Percentiles rank a stretch among this genome's conserved stretches.
phyloP scores from a whole-genome alignment of 495 filamentous ascomycete genomes.

The Tuber aestivum region DNA sequence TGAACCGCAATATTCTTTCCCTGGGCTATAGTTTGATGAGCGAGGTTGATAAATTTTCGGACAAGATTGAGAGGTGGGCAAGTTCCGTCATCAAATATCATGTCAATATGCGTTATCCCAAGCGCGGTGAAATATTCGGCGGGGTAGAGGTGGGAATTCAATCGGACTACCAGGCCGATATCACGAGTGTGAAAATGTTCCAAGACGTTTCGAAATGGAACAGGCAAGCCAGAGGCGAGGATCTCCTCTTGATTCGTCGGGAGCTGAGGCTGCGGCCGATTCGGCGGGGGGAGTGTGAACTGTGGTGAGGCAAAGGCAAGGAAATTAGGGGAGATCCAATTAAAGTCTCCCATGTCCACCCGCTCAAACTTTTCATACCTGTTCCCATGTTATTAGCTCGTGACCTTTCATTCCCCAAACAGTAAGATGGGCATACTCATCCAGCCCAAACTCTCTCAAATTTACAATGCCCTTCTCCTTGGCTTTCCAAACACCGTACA shows the following conservation, averaged over 20 bases:
- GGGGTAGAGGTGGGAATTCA: slow-evolving; percentile 94
- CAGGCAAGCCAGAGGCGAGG: slow-evolving; percentile 53
- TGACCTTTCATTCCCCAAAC: neutral
- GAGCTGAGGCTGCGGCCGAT: slow-evolving; percentile 58
- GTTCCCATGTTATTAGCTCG: slow-evolving; percentile 17
- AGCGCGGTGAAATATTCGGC: slow-evolving; percentile 91
- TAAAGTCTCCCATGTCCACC: slow-evolving; percentile 98
- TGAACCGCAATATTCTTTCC: slow-evolving; percentile 90
- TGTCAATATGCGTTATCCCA: slow-evolving; percentile 91
- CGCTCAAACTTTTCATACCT: slow-evolving; percentile 89
- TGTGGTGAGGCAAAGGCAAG: slow-evolving; percentile 95
- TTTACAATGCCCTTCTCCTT: slow-evolving; percentile 89
- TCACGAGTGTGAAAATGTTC: slow-evolving; percentile 77
- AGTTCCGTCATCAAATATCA: slow-evolving; percentile 99
- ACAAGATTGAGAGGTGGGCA: slow-evolving; percentile 83
- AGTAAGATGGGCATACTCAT: slow-evolving; percentile 60
- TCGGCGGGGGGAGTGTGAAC: slow-evolving; percentile 59
- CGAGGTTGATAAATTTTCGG: slow-evolving; percentile 84
- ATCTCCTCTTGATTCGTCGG: slow-evolving; percentile 45
- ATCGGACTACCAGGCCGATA: slow-evolving; percentile 85
- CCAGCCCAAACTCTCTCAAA: slow-evolving; percentile 81
- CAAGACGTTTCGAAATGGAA: slow-evolving; percentile 91
- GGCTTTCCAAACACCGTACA: slow-evolving; percentile 97
- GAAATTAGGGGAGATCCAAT: slow-evolving; percentile 94
- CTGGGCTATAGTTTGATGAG: slow-evolving; percentile 87